Percentiles rank a stretch among this genome's conserved stretches.
Conservation (phyloP, 2,329 filamentous ascomycete genomes). For the Chaetomiaceae sp. region DNA sequence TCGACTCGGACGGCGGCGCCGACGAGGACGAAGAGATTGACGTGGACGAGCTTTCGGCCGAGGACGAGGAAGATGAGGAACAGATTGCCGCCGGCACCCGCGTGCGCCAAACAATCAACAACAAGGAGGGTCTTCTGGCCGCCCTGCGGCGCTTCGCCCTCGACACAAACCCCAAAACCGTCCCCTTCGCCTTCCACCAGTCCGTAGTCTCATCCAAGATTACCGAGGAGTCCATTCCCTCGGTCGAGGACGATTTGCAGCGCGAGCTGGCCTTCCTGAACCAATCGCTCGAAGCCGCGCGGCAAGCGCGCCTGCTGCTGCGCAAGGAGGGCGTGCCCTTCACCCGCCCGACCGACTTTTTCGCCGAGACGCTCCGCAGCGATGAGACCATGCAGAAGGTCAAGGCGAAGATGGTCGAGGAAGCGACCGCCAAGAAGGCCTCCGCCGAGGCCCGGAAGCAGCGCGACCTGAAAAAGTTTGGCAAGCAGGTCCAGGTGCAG, state of each 20-base stretch:
- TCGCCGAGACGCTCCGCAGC: constrained; percentile 98
- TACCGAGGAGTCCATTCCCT: constrained; percentile 63
- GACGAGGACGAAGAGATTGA: constrained; percentile 73
- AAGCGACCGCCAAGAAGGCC: constrained; percentile 88
- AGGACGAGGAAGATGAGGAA: constrained; percentile 57
- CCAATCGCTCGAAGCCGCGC: constrained; percentile 76
- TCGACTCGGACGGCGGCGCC: constrained; percentile 61
- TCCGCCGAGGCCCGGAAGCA: constrained; percentile 85
- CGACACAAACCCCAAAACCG: constrained; percentile 57
- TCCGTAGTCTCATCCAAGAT: constrained; percentile 63
- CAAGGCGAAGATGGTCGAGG: constrained; percentile 86
- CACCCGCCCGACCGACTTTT: constrained; percentile 87
- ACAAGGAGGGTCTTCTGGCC: constrained; percentile 77
- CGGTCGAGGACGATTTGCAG: constrained; percentile 85
- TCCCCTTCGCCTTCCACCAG: constrained; percentile 81
- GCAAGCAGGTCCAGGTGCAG: constrained; percentile 94
- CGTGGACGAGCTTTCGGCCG: constrained; percentile 50
- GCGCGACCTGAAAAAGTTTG: constrained; percentile 97
- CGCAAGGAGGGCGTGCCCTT: constrained; percentile 82
- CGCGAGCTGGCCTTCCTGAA: constrained; percentile 92
- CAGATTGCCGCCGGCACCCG: constrained; percentile 83
- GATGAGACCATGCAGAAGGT: constrained; percentile 98
- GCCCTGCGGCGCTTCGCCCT: constrained; percentile 75
- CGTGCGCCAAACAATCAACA: constrained; percentile 95
- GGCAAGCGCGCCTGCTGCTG: constrained; percentile 66